Conservation (phyloP, 331 rosid species). For the Pyrus hybrid region DNA sequence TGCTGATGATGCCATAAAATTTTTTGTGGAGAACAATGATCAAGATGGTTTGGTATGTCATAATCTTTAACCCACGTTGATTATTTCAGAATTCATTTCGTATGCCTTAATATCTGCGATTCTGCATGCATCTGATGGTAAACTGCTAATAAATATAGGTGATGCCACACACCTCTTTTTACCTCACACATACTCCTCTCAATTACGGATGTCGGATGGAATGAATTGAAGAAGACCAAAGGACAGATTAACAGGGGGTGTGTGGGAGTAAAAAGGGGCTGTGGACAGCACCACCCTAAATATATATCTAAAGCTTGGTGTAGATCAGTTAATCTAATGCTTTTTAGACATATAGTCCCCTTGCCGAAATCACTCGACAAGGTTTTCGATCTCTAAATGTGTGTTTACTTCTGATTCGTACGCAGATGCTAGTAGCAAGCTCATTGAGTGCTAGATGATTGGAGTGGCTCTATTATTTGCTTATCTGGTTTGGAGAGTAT, state of each 20-base stretch:
- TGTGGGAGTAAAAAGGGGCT: too few relatives aligned
- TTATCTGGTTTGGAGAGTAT: background rate
- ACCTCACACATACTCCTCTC: too few relatives aligned
- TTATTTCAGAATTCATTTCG: background rate
- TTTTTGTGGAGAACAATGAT: conserved; percentile 57
- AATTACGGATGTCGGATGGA: too few relatives aligned
- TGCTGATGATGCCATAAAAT: conserved; percentile 67
- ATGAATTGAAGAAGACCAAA: too few relatives aligned
- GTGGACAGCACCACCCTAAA: background rate
- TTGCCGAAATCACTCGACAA: background rate
- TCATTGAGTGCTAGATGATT: background rate
- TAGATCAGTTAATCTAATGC: background rate
- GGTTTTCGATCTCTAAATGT: background rate
- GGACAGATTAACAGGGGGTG: too few relatives aligned
- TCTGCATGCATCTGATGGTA: background rate
- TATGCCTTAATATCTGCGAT: background rate
- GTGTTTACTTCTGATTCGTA: background rate
- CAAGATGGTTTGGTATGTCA: conserved; percentile 41
- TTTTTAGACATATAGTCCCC: background rate
- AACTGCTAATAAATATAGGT: background rate
- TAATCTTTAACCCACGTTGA: background rate
- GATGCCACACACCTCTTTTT: too few relatives aligned
- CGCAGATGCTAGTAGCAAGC: background rate
- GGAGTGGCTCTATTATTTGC: background rate
- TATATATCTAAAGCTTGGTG: background rate